phyloP scores from a whole-genome alignment of 331 rosid genomes.

The Arachis monticola region DNA sequence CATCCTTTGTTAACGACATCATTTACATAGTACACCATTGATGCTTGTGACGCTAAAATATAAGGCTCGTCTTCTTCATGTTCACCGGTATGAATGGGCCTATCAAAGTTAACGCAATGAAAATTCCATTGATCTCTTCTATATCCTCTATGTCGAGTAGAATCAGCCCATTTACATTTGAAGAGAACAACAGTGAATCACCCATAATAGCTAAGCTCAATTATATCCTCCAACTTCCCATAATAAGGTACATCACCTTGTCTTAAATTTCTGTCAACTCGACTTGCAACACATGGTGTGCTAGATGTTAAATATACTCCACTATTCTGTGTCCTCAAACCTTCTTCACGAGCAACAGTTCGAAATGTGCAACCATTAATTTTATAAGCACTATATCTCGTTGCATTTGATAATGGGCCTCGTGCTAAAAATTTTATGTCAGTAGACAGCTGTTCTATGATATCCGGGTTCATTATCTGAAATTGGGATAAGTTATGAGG shows the following conservation, averaged over 20 bases:
- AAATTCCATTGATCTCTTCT: too few species aligned
- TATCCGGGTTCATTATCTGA: neutral
- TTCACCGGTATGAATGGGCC: too few species aligned
- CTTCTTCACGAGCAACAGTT: neutral
- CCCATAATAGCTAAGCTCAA: neutral
- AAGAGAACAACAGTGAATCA: too few species aligned
- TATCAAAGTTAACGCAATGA: too few species aligned
- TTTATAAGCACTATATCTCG: neutral
- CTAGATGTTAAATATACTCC: too few species aligned
- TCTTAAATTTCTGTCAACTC: neutral
- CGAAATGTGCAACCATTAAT: neutral
- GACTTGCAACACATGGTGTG: neutral
- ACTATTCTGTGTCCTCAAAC: too few species aligned
- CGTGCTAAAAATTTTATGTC: neutral
- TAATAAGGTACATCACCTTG: neutral
- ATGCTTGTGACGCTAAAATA: neutral
- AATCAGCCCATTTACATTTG: too few species aligned
- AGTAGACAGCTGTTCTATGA: neutral
- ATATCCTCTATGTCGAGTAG: too few species aligned
- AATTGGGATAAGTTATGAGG: too few species aligned
- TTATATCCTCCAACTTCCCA: neutral
- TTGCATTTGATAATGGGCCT: neutral
- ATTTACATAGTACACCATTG: neutral
- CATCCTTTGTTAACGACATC: neutral
- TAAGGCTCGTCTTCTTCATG: too few species aligned